Evolutionary conservation across 2,329 filamentous ascomycete species (phyloP).

Genomic region (Cercospora nicotianae): DNA sequence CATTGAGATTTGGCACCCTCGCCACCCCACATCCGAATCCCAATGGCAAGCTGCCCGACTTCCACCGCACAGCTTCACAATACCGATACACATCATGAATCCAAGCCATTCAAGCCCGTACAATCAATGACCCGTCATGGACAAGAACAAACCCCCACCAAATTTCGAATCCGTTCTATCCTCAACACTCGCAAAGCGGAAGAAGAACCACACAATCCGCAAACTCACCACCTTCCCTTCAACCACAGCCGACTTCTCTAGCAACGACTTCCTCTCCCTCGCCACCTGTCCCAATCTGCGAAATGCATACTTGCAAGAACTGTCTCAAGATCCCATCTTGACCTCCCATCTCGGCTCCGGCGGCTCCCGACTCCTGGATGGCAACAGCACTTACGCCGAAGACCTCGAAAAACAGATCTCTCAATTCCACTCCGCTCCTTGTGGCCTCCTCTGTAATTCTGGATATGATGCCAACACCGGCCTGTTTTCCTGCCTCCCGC

Average conservation of each 20-base stretch:
- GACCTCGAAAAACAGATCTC: conserved; percentile 60
- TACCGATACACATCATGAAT: neutral
- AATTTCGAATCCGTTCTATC: conserved; percentile 33
- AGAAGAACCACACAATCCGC: conserved; percentile 48
- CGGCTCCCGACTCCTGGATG: conserved; percentile 65
- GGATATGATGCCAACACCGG: conserved; percentile 53
- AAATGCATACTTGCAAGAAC: conserved; percentile 50
- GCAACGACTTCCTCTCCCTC: conserved; percentile 66
- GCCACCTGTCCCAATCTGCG: conserved; percentile 51
- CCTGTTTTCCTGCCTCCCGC: conserved; percentile 51
- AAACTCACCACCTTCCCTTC: conserved; percentile 49
- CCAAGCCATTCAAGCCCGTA: no score
- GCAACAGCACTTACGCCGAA: conserved; percentile 62
- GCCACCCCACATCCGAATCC: conserved; percentile 3
- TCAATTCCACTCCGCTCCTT: conserved; percentile 58
- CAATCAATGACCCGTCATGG: neutral
- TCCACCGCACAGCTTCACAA: neutral
- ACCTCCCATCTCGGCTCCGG: conserved; percentile 51
- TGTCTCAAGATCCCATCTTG: conserved; percentile 36
- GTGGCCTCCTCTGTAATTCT: conserved; percentile 61
- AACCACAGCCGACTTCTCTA: conserved; percentile 58
- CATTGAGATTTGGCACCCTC: conserved; percentile 4
- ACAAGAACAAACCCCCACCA: conserved; percentile 2
- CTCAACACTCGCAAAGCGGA: conserved; percentile 41
- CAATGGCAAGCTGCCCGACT: neutral